Conservation (phyloP, 176 grass and related monocot species). For the Leersia perrieri region DNA sequence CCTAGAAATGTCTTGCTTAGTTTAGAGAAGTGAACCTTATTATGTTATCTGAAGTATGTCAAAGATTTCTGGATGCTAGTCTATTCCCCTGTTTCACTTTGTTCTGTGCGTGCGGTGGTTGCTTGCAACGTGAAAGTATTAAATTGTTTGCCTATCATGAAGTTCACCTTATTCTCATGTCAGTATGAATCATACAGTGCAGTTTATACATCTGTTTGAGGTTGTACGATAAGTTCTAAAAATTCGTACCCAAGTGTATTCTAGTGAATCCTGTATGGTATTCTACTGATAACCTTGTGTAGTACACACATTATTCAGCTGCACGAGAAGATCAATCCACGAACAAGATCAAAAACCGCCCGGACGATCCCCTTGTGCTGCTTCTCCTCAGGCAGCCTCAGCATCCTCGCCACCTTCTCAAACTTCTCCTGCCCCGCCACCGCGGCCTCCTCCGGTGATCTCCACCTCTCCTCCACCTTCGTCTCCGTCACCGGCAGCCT, state of each 20-base stretch:
- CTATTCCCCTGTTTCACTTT: not conserved
- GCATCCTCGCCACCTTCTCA: constrained; percentile 61
- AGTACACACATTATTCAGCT: too few species aligned
- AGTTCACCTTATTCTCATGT: not conserved
- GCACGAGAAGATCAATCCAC: not conserved
- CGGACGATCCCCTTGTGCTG: constrained; percentile 37
- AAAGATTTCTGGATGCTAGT: not conserved
- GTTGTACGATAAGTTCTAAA: not conserved
- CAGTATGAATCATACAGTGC: not conserved
- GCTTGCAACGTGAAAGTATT: not conserved
- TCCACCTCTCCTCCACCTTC: too few species aligned
- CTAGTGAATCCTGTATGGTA: not conserved
- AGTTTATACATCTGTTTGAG: not conserved
- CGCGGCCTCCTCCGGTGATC: constrained; percentile 11
- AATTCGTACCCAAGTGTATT: not conserved
- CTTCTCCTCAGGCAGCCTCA: constrained; percentile 60
- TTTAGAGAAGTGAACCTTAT: constrained; percentile 6
- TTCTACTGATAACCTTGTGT: too few species aligned
- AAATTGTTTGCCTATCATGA: too few species aligned
- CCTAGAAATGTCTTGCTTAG: not conserved
- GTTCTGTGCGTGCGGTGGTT: not conserved
- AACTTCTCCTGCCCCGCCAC: constrained; percentile 39
- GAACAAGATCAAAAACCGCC: constrained; percentile 51
- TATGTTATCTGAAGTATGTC: not conserved
- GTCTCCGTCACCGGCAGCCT: not conserved